Base-by-base conservation (phyloP, 2,329 filamentous ascomycete species). In the Hymenoscyphus salicellus region DNA sequence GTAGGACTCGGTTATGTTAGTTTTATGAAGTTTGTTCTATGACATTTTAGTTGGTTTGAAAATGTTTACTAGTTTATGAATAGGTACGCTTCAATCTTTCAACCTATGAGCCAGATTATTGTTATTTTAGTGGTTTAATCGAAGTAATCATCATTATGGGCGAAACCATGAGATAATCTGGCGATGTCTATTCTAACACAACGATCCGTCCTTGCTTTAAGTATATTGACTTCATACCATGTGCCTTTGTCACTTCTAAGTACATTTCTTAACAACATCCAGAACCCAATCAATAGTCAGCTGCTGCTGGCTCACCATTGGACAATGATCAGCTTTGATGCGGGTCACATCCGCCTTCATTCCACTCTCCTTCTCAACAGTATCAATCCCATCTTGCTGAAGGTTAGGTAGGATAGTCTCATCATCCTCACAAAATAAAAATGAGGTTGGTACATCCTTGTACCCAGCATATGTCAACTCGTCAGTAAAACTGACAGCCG, bases 391-490 rank as follows among this genome's bases (percentile, higher is more conserved):
- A 2, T 61, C 67, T 64, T 72, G 72, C 68, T 81, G 78, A 6
- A 69, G 57, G 20, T 68, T 63, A 0, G 75, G 70, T 1, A 70
- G 56, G 16, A 81, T 69, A n/a, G 71, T 67, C 8, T 61, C 11
- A 64, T 81, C 78, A 0, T 74, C 65, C 56, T 77, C 75, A 46
- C 76, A 77, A 17, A 80, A 2, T 8, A 81, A 68, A 63, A 77
- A 81, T 0, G 76, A 79, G 3, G 77, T 76, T 0, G 76, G 76
- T 1, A 79, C 71, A 41, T 80, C 74, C 63, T 76, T 77, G 65
- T 79, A 81, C 0, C 78, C 78, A 3, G 75, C 64, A 66, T 81
- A 73, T 1, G 76, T 78, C 49, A 81, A 65, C 2, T 70, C 66
- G 20, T 72, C 72, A 0, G 58, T 62, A 65, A 81, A 80, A 55